Evolutionary conservation across 1,284 basidiomycete genomes (phyloP), one percentile per base, ranked within the genome.

Genomic region (Agaricales sp.): DNA sequence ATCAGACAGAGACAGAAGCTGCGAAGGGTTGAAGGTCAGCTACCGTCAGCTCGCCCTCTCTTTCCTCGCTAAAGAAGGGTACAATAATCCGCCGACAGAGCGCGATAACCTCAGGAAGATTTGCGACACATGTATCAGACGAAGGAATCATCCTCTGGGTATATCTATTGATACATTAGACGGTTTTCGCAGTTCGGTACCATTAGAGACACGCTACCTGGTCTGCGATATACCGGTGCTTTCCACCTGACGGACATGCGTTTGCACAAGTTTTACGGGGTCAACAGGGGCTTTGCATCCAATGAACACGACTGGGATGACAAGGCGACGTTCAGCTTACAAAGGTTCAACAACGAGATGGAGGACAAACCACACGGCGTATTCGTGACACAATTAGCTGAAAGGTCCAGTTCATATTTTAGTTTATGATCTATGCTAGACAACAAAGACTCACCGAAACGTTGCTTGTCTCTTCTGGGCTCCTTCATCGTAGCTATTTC

Each of bases 251-350:
- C 78, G 67, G 3, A 88, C 68, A 55, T 87, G 78, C 41, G 73
- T 74, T 24, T 73, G 59, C n/a, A 87, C 75, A 8, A 91, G 65
- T 53, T 75, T 65, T n/a, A 89, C 80, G 0, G 88, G 87, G 58
- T 90, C 80, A 25, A 88, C 70, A 0, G 87, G 87, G 2, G 77
- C 67, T 61, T 76, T 82, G 62, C 84, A 88, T 4, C 84, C 80
- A 47, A 91, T 83, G 62, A 88, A 90, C 18, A 87, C 67, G 13
- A 89, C 87, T 90, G 53, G 8, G 25, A 51, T 45, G 41, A 41
- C 48, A 50, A n/a, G 38, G 47, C 43, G 23, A 39, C n/a, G 26
- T 30, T 2, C 20, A 38, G 54, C 6, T 51, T 45, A 23, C 37
- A 47, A 21, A 20, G 13, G 4, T 41, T 41, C 48, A 38, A 16